A percentile compares a stretch with the other conserved stretches of the same genome.
These are phyloP conservation scores for Rosa lucieae DNA, from an alignment of 306 rosid species.

Conservation along the genomic window DNA sequence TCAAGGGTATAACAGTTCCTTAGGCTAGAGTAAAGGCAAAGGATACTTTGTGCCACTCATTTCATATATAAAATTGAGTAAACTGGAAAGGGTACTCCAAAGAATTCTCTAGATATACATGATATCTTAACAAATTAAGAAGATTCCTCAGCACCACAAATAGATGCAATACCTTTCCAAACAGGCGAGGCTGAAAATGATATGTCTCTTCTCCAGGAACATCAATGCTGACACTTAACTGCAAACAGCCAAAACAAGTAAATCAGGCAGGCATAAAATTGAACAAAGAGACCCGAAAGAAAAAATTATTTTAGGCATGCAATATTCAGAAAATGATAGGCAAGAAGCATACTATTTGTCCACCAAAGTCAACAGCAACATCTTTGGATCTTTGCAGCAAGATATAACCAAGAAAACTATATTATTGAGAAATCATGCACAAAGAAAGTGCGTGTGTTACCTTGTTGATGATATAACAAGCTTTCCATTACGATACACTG, in stretches of 20 bases:
- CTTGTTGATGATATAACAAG: conserved; percentile 77
- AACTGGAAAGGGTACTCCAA: neutral
- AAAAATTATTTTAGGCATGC: too few species aligned
- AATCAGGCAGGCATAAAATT: too few species aligned
- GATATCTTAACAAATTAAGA: neutral
- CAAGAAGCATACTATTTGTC: too few species aligned
- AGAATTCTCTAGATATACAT: neutral
- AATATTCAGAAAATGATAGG: too few species aligned
- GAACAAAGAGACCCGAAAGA: too few species aligned
- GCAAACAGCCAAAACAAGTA: too few species aligned
- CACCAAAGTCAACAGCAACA: too few species aligned
- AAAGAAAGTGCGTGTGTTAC: conserved; percentile 34
- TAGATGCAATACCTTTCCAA: conserved; percentile 65
- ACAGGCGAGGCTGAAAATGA: conserved; percentile 24
- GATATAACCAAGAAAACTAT: neutral
- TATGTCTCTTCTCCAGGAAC: too few species aligned
- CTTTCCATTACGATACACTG: conserved; percentile 87
- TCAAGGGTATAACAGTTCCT: neutral
- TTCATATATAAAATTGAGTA: neutral
- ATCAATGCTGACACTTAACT: too few species aligned
- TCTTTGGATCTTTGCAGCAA: neutral
- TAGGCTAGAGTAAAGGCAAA: neutral
- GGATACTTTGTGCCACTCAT: neutral
- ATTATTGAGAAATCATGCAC: neutral
- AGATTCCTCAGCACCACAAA: neutral